These are phyloP conservation scores for Phytophthora sojae DNA, from an alignment of 352 stramenopile genomes.

Conservation along the genomic window DNA sequence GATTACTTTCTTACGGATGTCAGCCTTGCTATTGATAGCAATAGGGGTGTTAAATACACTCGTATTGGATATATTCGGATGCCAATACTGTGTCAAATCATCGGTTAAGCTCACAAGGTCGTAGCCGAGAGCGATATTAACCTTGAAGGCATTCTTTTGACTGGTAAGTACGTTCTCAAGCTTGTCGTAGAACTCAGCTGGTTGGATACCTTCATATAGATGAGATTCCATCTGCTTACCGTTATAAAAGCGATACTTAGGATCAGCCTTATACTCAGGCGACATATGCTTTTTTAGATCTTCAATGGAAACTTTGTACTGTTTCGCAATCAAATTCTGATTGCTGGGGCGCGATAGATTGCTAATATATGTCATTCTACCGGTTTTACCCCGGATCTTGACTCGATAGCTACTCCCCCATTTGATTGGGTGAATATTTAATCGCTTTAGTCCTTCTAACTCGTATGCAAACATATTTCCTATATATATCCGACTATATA, in stretches of 20 bases:
- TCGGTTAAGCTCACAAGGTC: constrained; percentile 8
- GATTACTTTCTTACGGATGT: constrained; percentile 22
- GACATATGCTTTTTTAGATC: neutral
- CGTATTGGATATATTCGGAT: constrained; percentile 6
- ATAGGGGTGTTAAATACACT: constrained; percentile 10
- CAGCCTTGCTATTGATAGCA: constrained; percentile 24
- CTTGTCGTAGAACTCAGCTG: constrained; percentile 12
- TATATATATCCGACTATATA: constrained; percentile 9
- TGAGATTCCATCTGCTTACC: neutral
- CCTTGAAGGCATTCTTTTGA: constrained; percentile 9
- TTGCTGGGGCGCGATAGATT: constrained; percentile 1
- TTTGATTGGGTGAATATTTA: constrained; percentile 4
- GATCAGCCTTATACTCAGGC: neutral
- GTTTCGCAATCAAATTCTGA: neutral
- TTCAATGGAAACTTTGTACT: neutral
- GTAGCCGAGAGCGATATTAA: constrained; percentile 17
- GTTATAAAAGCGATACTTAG: neutral
- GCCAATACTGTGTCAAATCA: neutral
- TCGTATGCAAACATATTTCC: neutral
- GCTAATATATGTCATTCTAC: neutral
- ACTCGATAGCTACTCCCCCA: constrained; percentile 10
- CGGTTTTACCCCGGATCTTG: neutral
- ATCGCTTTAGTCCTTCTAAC: constrained; percentile 6
- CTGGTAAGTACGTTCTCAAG: constrained; percentile 9
- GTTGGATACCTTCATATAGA: constrained; percentile 1